Conservation (phyloP, 2,329 filamentous ascomycete species). For the Fusarium keratoplasticum region DNA sequence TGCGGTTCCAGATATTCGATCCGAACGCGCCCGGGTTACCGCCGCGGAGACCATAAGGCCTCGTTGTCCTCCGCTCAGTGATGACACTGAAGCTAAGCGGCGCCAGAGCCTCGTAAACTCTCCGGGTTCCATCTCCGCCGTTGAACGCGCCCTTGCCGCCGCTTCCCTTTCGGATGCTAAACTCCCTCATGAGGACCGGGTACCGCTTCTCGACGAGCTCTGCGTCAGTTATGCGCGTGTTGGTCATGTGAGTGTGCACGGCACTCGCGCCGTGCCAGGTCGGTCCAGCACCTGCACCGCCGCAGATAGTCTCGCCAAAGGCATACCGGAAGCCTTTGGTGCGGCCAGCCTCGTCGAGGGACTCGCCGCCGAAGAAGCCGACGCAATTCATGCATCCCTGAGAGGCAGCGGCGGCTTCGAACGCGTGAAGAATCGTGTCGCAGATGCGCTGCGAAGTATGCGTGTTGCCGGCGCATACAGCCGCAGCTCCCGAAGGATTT, state of each 20-base stretch:
- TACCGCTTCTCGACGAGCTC: slow-evolving; percentile 50
- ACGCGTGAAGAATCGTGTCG: slow-evolving; percentile 80
- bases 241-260: slow-evolving; percentile 50
- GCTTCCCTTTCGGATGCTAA: slow-evolving; percentile 40
- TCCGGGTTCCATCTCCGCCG: slow-evolving; percentile 80
- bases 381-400: slow-evolving; percentile 84
- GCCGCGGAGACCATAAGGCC: slow-evolving; percentile 79
- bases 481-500: slow-evolving; percentile 45
- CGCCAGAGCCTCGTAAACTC: slow-evolving; percentile 83
- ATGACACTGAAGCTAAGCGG: slow-evolving; percentile 82
- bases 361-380: slow-evolving; percentile 76
- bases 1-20: slow-evolving; percentile 73
- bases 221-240: slow-evolving; percentile 49
- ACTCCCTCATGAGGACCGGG: slow-evolving; percentile 45
- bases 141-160: slow-evolving; percentile 73
- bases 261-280: slow-evolving; percentile 43
- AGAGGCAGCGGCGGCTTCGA: slow-evolving; percentile 77
- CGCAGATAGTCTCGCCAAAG: slow-evolving; percentile 49
- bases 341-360: slow-evolving; percentile 16
- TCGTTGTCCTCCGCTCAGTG: slow-evolving; percentile 78
- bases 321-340: slow-evolving; percentile 28
- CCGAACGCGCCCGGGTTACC: slow-evolving; percentile 75
- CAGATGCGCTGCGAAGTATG: slow-evolving; percentile 48
- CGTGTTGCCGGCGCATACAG: slow-evolving; percentile 46
- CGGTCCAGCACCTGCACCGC: slow-evolving; percentile 45